Evolutionary conservation across 352 stramenopile genomes (phyloP).

Genomic region (Pythium apleroticum): DNA sequence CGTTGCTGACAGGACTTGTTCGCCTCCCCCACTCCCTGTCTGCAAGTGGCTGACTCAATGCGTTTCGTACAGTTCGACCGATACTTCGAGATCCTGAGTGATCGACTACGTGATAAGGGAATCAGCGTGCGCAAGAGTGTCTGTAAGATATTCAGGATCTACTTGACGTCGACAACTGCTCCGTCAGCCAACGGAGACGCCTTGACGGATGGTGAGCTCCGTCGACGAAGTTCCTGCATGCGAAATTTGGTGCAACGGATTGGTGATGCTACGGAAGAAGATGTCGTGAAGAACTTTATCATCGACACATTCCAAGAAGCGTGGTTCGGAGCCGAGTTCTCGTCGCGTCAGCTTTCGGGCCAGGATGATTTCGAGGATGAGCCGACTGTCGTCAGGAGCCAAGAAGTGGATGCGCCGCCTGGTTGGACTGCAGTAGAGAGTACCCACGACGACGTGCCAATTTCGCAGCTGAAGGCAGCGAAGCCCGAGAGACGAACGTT

Average conservation of each 20-base stretch:
- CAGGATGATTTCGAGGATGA: conserved; percentile 43
- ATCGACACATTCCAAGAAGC: conserved; percentile 86
- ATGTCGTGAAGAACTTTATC: conserved; percentile 81
- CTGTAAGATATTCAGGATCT: conserved; percentile 75
- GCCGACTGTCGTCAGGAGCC: neutral
- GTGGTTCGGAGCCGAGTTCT: conserved; percentile 76
- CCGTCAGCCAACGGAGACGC: conserved; percentile 8
- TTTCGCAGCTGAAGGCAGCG: neutral
- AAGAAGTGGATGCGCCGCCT: conserved; percentile 36
- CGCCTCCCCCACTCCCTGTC: too few relatives aligned
- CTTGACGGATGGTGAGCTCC: conserved; percentile 36
- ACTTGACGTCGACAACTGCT: conserved; percentile 32
- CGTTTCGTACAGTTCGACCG: conserved; percentile 56
- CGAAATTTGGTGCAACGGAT: conserved; percentile 74
- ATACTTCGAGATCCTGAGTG: conserved; percentile 75
- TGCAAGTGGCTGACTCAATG: neutral
- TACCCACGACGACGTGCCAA: neutral
- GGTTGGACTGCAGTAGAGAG: conserved; percentile 45
- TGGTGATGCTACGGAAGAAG: conserved; percentile 67
- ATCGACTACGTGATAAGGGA: conserved; percentile 78
- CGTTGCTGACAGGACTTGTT: conserved; percentile 20
- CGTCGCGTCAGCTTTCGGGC: conserved; percentile 38
- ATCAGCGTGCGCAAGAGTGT: conserved; percentile 87
- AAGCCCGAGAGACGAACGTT: conserved; percentile 5
- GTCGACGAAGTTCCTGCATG: conserved; percentile 66